Percentiles rank a stretch among this genome's conserved stretches.
These are phyloP conservation scores for Diutina sp. DNA, from an alignment of 1,139 yeast genomes.

Conservation along the genomic window DNA sequence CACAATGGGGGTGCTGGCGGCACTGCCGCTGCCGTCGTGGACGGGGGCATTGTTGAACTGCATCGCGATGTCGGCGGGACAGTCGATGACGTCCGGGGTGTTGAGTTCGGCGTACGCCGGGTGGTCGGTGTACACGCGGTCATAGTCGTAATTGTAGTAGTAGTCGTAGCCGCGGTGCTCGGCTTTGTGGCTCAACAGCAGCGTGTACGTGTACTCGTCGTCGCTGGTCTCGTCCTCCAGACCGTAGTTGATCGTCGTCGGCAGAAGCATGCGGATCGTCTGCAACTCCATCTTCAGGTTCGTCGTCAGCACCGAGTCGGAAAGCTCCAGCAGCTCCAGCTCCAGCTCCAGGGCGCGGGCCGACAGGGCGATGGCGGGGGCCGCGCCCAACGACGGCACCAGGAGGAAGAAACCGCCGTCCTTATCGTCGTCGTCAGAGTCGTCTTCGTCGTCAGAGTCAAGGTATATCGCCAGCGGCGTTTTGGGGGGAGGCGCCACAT, in stretches of 20 bases:
- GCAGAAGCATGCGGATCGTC: slow-evolving; percentile 66
- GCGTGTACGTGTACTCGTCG: slow-evolving; percentile 38
- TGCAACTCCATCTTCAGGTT: slow-evolving; percentile 4
- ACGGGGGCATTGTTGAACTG: slow-evolving; percentile 9
- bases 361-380: neutral
- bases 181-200: slow-evolving; percentile 68
- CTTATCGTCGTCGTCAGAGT: slow-evolving; percentile 35
- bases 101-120: slow-evolving; percentile 33
- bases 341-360: neutral
- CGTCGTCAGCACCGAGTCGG: slow-evolving; percentile 14
- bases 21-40: neutral
- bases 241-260: slow-evolving; percentile 70
- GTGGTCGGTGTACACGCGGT: slow-evolving; percentile 60
- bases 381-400: slow-evolving; percentile 31
- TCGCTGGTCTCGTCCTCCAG: slow-evolving; percentile 60
- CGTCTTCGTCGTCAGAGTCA: slow-evolving; percentile 20
- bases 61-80: slow-evolving; percentile 29
- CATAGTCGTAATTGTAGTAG: slow-evolving; percentile 81
- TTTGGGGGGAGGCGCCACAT: neutral
- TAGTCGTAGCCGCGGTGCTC: slow-evolving; percentile 73
- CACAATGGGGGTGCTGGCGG: neutral
- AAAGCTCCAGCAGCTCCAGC: slow-evolving; percentile 14
- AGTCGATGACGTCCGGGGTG: slow-evolving; percentile 30
- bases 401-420: slow-evolving; percentile 62
- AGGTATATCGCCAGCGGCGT: slow-evolving; percentile 4